These are phyloP conservation scores for Metschnikowia aberdeeniae DNA, from an alignment of 805 yeast genomes.

Conservation along the genomic window DNA sequence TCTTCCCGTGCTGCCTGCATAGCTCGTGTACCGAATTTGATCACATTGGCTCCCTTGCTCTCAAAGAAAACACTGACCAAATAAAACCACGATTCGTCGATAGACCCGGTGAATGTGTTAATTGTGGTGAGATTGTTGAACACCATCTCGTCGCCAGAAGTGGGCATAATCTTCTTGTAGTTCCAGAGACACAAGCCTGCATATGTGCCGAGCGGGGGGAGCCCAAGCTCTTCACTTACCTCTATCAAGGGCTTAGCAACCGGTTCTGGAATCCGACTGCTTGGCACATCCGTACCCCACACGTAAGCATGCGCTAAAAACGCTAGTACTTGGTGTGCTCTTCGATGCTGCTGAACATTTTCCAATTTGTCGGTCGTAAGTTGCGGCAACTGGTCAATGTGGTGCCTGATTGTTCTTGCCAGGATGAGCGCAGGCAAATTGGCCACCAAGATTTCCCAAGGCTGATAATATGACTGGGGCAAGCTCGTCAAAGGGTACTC, in stretches of 20 bases:
- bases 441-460: conserved; percentile 72
- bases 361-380: conserved; percentile 46
- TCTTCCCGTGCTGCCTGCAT: conserved; percentile 50
- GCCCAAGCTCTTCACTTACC: conserved; percentile 54
- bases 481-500: conserved; percentile 57
- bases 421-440: conserved; percentile 72
- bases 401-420: conserved; percentile 54
- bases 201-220: conserved; percentile 87
- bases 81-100: conserved; percentile 93
- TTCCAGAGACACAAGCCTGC: conserved; percentile 90
- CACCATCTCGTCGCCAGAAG: conserved; percentile 33
- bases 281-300: conserved; percentile 71
- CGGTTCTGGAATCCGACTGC: conserved; percentile 59
- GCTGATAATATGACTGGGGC: conserved; percentile 57
- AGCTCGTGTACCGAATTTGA: conserved; percentile 65
- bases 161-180: conserved; percentile 59
- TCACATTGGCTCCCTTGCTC: conserved; percentile 68
- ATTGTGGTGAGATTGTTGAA: conserved; percentile 72
- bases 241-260: conserved; percentile 67
- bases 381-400: conserved; percentile 63
- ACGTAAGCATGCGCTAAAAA: conserved; percentile 85
- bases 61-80: conserved; percentile 85
- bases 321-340: conserved; percentile 78
- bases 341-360: conserved; percentile 52
- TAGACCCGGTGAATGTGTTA: conserved; percentile 82